Conservation (phyloP, 139 green algal species). For the Chlorella ohadii region DNA sequence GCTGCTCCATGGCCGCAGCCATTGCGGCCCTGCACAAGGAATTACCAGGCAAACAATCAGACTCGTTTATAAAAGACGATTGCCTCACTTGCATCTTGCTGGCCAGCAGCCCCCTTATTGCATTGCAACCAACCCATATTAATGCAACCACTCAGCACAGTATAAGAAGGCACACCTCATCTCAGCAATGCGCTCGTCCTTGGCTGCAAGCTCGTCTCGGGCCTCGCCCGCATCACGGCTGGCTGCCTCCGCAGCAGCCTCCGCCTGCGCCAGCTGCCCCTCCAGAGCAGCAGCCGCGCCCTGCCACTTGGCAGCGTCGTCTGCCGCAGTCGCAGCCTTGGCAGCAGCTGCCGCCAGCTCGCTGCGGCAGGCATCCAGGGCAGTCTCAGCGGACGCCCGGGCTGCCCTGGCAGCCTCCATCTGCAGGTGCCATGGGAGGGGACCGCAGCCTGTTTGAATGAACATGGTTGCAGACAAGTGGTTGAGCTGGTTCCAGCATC, state of each 20-base stretch:
- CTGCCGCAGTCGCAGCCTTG: slow-evolving; percentile 14
- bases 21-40: slow-evolving; percentile 33
- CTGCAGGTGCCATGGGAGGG: not conserved
- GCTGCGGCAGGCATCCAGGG: slow-evolving; percentile 18
- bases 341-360: slow-evolving; percentile 15
- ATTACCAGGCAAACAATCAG: too few species aligned
- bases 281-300: slow-evolving; percentile 3
- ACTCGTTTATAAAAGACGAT: too few species aligned
- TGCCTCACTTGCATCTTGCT: too few species aligned
- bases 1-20: slow-evolving; percentile 16
- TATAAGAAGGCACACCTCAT: too few species aligned
- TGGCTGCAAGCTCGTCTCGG: not conserved
- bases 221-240: not conserved
- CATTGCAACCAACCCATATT: too few species aligned
- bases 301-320: slow-evolving; percentile 35
- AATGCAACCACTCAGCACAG: too few species aligned
- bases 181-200: slow-evolving; percentile 27
- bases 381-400: not conserved
- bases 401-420: slow-evolving; percentile 1
- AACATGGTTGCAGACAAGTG: too few species aligned
- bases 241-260: not conserved
- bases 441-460: too few species aligned
- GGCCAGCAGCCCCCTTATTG: too few species aligned
- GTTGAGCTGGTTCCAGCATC: too few species aligned
- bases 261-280: not conserved